Evolutionary conservation across 164 flowering plant genomes (phyloP), one percentile per base, ranked within the genome.

Genomic region (Protea cynaroides): DNA sequence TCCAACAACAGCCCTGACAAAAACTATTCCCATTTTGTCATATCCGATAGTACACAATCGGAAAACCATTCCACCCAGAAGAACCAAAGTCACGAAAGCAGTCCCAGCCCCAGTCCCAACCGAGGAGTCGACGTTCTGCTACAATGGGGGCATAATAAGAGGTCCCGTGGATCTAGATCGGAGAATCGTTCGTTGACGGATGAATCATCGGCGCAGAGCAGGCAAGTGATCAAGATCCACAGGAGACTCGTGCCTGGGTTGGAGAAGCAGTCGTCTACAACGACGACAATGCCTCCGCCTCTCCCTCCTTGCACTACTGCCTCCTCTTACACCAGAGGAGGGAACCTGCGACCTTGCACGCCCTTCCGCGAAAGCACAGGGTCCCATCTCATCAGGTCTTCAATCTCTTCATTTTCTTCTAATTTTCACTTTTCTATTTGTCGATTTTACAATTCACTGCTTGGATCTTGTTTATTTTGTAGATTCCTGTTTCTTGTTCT

Each of bases 111-210:
- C 18, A 58, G 70, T 18, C 62, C 63, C 9, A 53, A 69, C 58
- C 22, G 60, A 0, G 71, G 68, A 21, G 72, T 69, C 0, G 79
- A 76, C 57, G 64, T 70, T 37, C 46, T 78, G 52, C 57, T 75
- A 68, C 81, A 78, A 54, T 78, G 81, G 81, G 81, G 81, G 21
- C 81, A 75, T 1, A 72, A 67, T 51, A 78, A 78, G 72, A 75
- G 81, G 56, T 72, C 81, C 1, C 53, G 81, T 8, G 69, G 76
- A 22, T 62, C 79, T 17, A 70, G 81, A 38, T 52, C 75, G 0
- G 77, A 65, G 50, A 66, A 59, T 5, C 63, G 72, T 22, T 24
- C 58, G 25, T 37, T 55, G n/a, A 24, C 60, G 15, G 74, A 70
- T 68, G 72, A 67, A 14, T 62, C 76, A 6, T 63, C 74, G 4